A percentile compares a stretch with the other conserved stretches of the same genome.
These are phyloP conservation scores for Debaryomyces sp. DNA, from an alignment of 1,139 yeast species.

Conservation along the genomic window DNA sequence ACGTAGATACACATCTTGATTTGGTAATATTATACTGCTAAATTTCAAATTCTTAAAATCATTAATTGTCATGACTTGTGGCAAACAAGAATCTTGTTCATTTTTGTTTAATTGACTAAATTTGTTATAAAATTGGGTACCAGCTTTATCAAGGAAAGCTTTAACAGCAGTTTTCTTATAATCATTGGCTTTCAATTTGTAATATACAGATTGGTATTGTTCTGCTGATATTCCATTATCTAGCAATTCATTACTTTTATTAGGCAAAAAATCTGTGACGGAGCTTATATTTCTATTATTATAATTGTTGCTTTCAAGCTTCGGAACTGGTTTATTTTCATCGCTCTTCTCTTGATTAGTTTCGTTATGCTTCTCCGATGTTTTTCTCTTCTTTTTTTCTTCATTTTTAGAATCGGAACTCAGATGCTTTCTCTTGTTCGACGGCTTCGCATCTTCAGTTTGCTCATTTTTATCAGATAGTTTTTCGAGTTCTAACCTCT, in stretches of 20 bases:
- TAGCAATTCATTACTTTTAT: conserved; percentile 40
- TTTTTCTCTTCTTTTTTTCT: conserved; percentile 15
- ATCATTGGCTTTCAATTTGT: conserved; percentile 49
- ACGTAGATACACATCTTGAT: conserved; percentile 30
- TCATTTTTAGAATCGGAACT: conserved; percentile 19
- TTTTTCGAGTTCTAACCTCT: conserved; percentile 36
- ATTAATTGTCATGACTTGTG: conserved; percentile 26
- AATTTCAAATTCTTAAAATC: conserved; percentile 35
- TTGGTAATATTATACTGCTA: conserved; percentile 37
- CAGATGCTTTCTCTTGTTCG: conserved; percentile 33
- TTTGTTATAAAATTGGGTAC: conserved; percentile 21
- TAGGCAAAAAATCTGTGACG: conserved; percentile 27
- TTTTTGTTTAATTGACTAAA: conserved; percentile 14
- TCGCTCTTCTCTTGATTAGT: conserved; percentile 7
- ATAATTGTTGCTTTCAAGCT: neutral
- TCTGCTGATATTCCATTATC: conserved; percentile 50
- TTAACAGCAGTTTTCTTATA: conserved; percentile 45
- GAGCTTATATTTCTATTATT: neutral
- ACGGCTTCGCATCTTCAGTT: conserved; percentile 8
- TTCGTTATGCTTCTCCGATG: conserved; percentile 4
- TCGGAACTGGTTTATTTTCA: conserved; percentile 10
- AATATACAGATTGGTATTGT: conserved; percentile 53
- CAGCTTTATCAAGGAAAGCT: conserved; percentile 25
- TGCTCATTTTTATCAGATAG: conserved; percentile 9
- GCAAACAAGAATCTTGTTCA: conserved; percentile 16